These are phyloP conservation scores for Arthrobotrys musiformis DNA, from an alignment of 2,329 filamentous ascomycete genomes.

Conservation along the genomic window DNA sequence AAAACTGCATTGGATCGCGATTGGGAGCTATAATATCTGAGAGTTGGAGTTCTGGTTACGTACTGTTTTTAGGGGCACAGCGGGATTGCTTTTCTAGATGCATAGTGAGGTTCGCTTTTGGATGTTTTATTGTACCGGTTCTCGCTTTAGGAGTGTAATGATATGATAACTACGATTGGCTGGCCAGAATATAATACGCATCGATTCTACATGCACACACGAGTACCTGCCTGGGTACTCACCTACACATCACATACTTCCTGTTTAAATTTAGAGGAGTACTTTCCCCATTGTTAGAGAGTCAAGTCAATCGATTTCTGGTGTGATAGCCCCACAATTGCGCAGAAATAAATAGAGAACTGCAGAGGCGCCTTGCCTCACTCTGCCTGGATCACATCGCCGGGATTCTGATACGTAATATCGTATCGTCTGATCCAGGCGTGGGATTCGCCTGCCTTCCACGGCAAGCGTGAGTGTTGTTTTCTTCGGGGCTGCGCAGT, in stretches of 20 bases:
- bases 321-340: not conserved
- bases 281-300: too few species aligned
- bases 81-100: not conserved
- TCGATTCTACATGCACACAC: too few species aligned
- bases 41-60: slow-evolving; percentile 26
- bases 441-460: slow-evolving; percentile 16
- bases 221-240: too few species aligned
- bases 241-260: too few species aligned
- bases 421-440: not conserved
- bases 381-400: not conserved
- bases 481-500: slow-evolving; percentile 13
- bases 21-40: slow-evolving; percentile 13
- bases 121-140: not conserved
- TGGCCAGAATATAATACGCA: too few species aligned
- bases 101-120: not conserved
- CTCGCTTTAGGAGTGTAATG: not conserved
- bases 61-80: slow-evolving; percentile 1
- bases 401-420: slow-evolving; percentile 4
- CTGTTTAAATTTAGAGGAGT: too few species aligned
- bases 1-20: not conserved
- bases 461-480: slow-evolving; percentile 7
- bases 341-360: not conserved
- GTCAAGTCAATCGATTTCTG: not conserved
- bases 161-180: not conserved
- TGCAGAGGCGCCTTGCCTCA: not conserved